Evolutionary conservation across 2,329 filamentous ascomycete genomes (phyloP).

Genomic region (Pleomassaria siparia): DNA sequence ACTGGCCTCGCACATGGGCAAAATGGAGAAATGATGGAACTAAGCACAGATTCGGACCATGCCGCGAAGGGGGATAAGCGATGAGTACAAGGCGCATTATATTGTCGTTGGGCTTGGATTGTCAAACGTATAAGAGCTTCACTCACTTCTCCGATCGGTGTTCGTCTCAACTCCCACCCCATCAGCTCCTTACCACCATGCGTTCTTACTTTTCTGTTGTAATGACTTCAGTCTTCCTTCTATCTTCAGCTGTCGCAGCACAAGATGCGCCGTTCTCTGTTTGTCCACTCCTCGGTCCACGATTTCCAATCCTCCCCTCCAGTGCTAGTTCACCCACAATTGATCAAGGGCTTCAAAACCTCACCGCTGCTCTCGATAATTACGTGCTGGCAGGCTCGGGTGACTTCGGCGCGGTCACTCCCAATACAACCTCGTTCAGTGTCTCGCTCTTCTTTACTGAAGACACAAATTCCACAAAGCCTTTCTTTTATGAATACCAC

Average conservation of each 20-base stretch:
- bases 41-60: neutral
- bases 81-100: too few species aligned
- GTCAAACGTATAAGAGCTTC: neutral
- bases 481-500: slow-evolving; percentile 16
- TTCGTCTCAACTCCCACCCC: neutral
- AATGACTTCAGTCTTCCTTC: neutral
- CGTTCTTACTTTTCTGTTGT: neutral
- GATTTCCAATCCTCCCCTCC: slow-evolving; percentile 12
- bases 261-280: slow-evolving; percentile 9
- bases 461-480: slow-evolving; percentile 3
- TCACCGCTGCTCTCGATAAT: slow-evolving; percentile 13
- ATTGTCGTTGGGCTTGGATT: neutral
- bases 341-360: slow-evolving; percentile 13
- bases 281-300: slow-evolving; percentile 19
- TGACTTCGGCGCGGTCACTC: slow-evolving; percentile 10
- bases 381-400: slow-evolving; percentile 10
- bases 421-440: slow-evolving; percentile 15
- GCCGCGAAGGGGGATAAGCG: neutral
- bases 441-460: slow-evolving; percentile 18
- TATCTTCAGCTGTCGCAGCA: neutral
- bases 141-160: neutral
- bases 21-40: neutral
- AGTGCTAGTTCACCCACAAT: slow-evolving; percentile 7
- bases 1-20: neutral
- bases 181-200: neutral